A percentile compares a stretch with the other conserved stretches of the same genome.
phyloP scores from a whole-genome alignment of 208 protist species.

The Leishmania major region DNA sequence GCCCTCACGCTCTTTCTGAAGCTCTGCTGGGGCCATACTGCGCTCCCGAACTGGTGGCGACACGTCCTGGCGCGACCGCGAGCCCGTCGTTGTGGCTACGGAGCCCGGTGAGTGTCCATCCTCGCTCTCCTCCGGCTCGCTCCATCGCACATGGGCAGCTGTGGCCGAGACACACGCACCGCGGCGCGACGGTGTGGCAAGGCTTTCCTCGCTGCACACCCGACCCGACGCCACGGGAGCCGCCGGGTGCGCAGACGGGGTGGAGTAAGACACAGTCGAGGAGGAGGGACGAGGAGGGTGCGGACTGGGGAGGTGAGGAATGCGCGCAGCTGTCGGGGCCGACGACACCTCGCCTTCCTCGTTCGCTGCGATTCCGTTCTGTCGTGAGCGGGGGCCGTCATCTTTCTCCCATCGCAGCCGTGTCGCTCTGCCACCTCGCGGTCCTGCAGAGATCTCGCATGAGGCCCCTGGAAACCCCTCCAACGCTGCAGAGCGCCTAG shows the following conservation, averaged over 20 bases:
- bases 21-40: conserved; percentile 52
- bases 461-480: not conserved
- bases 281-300: not conserved
- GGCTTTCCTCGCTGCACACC: not conserved
- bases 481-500: not conserved
- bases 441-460: not conserved
- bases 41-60: conserved; percentile 58
- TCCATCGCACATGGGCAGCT: conserved; percentile 17
- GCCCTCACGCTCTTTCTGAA: conserved; percentile 21
- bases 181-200: not conserved
- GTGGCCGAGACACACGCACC: not conserved
- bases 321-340: not conserved
- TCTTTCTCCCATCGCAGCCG: not conserved
- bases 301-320: not conserved
- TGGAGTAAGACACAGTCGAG: not conserved
- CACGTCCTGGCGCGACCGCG: conserved; percentile 32
- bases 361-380: not conserved
- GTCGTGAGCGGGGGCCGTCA: not conserved
- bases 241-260: not conserved
- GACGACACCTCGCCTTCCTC: not conserved
- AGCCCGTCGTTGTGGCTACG: conserved; percentile 6
- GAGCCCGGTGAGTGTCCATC: conserved; percentile 18
- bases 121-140: conserved; percentile 23
- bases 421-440: not conserved
- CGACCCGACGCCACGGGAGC: not conserved